These are phyloP conservation scores for Penicillium bialowiezense DNA, from an alignment of 495 filamentous ascomycete genomes.

Conservation along the genomic window DNA sequence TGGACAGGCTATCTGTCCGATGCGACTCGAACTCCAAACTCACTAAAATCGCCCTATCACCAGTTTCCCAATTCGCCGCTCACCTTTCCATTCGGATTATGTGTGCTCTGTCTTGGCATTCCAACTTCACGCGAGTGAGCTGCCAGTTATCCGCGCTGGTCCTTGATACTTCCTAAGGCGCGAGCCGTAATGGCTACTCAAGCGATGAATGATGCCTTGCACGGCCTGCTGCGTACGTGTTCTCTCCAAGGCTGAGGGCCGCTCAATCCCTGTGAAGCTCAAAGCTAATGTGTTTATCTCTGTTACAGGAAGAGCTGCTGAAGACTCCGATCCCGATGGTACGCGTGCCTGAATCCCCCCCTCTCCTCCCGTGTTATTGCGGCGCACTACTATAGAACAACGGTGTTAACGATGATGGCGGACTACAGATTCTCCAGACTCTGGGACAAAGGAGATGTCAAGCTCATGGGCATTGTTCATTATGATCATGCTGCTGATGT, in stretches of 20 bases:
- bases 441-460: constrained; percentile 82
- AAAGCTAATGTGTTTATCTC: constrained; percentile 18
- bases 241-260: neutral
- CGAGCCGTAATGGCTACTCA: constrained; percentile 37
- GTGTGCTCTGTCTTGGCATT: constrained; percentile 28
- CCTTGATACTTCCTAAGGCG: constrained; percentile 21
- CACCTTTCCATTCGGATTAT: constrained; percentile 27
- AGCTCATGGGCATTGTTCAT: constrained; percentile 97
- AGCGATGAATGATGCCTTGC: constrained; percentile 35
- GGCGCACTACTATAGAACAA: neutral
- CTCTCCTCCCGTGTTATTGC: neutral
- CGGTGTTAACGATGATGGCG: constrained; percentile 18
- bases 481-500: constrained; percentile 85
- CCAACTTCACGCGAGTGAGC: constrained; percentile 32
- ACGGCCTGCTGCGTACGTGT: constrained; percentile 42
- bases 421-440: constrained; percentile 51
- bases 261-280: neutral
- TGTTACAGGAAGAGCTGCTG: constrained; percentile 30
- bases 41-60: constrained; percentile 3
- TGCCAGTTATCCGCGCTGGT: constrained; percentile 28
- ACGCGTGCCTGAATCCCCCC: constrained; percentile 19
- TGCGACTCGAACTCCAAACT: constrained; percentile 19
- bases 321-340: constrained; percentile 54
- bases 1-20: constrained; percentile 13
- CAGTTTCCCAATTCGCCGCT: neutral